These are phyloP conservation scores for Piloderma croceum DNA, from an alignment of 768 basidiomycete species.

Conservation along the genomic window DNA sequence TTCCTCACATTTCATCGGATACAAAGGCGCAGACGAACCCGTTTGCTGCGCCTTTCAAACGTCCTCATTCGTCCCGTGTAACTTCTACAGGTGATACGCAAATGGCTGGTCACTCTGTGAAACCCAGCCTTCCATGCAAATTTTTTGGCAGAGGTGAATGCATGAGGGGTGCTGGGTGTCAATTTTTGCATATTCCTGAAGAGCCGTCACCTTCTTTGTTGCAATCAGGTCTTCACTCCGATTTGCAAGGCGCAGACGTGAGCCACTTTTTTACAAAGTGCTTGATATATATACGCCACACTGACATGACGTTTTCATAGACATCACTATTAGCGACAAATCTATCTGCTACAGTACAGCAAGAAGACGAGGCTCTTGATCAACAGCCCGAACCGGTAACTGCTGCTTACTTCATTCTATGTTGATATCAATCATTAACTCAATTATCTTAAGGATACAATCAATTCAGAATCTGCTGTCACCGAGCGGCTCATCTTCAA, in stretches of 20 bases:
- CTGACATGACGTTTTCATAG: slow-evolving; percentile 32
- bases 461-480: not conserved
- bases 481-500: slow-evolving; percentile 21
- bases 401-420: slow-evolving; percentile 14
- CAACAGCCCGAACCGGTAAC: slow-evolving; percentile 37
- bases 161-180: slow-evolving; percentile 22
- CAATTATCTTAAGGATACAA: slow-evolving; percentile 1
- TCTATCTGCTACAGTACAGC: slow-evolving; percentile 34
- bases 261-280: slow-evolving; percentile 4
- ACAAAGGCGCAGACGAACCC: not conserved
- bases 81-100: slow-evolving; percentile 1
- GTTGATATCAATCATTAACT: not conserved
- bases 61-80: not conserved
- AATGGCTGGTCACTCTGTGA: not conserved
- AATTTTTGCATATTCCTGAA: slow-evolving; percentile 17
- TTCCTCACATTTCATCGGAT: slow-evolving; percentile 2
- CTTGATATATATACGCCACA: slow-evolving; percentile 19
- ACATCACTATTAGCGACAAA: too few relatives aligned
- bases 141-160: slow-evolving; percentile 23
- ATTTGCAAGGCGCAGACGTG: not conserved
- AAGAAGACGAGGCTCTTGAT: slow-evolving; percentile 17
- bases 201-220: not conserved
- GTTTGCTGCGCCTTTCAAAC: slow-evolving; percentile 3
- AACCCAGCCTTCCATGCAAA: slow-evolving; percentile 14
- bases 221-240: slow-evolving; percentile 3